phyloP scores from a whole-genome alignment of 2,329 filamentous ascomycete genomes.

The Chrysosporium queenslandicum region DNA sequence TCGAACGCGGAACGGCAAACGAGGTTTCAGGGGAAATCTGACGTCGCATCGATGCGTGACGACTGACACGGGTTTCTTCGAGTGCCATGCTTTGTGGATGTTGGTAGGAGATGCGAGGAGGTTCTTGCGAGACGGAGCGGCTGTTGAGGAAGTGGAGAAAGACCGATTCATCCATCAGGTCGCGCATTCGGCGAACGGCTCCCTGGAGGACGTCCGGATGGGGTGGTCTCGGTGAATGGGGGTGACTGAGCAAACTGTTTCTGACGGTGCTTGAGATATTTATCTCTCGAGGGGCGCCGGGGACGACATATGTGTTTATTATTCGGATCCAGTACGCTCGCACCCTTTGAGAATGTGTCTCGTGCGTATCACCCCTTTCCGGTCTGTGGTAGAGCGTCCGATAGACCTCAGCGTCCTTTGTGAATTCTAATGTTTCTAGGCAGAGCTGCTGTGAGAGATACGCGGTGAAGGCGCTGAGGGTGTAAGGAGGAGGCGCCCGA shows the following conservation, averaged over 20 bases:
- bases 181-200: conserved; percentile 79
- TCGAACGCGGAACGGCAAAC: conserved; percentile 17
- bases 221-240: conserved; percentile 50
- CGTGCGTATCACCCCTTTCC: conserved; percentile 42
- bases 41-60: conserved; percentile 14
- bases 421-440: conserved; percentile 91
- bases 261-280: conserved; percentile 82
- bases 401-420: conserved; percentile 84
- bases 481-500: conserved; percentile 77
- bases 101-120: background rate
- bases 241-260: conserved; percentile 62
- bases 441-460: conserved; percentile 97
- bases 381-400: conserved; percentile 54
- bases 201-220: conserved; percentile 69
- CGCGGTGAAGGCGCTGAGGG: conserved; percentile 84
- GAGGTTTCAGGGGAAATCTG: conserved; percentile 17
- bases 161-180: conserved; percentile 95
- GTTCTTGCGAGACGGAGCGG: conserved; percentile 25
- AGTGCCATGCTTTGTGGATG: background rate
- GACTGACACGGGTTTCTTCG: conserved; percentile 12
- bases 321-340: conserved; percentile 78
- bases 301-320: conserved; percentile 79
- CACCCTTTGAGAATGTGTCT: conserved; percentile 54
- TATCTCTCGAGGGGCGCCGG: conserved; percentile 74
- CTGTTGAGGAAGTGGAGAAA: conserved; percentile 82